phyloP scores from a whole-genome alignment of 2,329 filamentous ascomycete genomes.

The Colletotrichum camelliae region DNA sequence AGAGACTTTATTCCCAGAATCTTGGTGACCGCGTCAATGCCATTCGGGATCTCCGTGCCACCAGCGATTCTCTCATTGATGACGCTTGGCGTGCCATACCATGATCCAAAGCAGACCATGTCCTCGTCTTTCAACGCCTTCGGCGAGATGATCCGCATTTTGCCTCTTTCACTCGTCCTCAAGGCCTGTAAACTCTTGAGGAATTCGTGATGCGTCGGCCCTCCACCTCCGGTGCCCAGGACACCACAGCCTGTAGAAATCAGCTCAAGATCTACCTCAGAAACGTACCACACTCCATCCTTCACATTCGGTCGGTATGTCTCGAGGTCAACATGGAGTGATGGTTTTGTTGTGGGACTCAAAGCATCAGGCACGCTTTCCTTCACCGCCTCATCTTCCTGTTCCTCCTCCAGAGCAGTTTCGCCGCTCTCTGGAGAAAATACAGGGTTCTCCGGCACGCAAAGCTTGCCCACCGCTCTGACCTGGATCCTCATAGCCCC shows the following conservation, averaged over 20 bases:
- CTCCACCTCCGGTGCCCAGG: constrained; percentile 27
- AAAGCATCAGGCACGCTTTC: constrained; percentile 32
- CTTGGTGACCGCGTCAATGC: constrained; percentile 39
- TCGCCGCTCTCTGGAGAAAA: constrained; percentile 11
- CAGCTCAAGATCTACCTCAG: constrained; percentile 25
- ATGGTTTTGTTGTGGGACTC: constrained; percentile 34
- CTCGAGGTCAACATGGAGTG: constrained; percentile 32
- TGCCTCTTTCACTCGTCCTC: constrained; percentile 19
- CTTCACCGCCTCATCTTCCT: constrained; percentile 26
- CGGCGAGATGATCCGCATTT: constrained; percentile 40
- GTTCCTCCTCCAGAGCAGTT: constrained; percentile 21
- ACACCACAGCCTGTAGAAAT: constrained; percentile 28
- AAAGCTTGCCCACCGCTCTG: constrained; percentile 36
- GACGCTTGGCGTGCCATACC: constrained; percentile 49
- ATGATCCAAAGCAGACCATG: constrained; percentile 46
- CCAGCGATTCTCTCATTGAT: constrained; percentile 29
- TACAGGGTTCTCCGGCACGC: constrained; percentile 30
- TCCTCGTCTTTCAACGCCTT: constrained; percentile 41
- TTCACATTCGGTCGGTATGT: constrained; percentile 22
- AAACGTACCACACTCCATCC: constrained; percentile 21
- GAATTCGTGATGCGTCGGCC: constrained; percentile 26
- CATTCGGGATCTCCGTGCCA: constrained; percentile 38
- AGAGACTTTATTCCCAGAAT: constrained; percentile 35
- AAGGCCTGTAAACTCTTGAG: constrained; percentile 21
- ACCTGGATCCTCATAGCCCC: constrained; percentile 39